Base-by-base conservation (phyloP, 179 eudicot genomes). In the Camellia oleifera region DNA sequence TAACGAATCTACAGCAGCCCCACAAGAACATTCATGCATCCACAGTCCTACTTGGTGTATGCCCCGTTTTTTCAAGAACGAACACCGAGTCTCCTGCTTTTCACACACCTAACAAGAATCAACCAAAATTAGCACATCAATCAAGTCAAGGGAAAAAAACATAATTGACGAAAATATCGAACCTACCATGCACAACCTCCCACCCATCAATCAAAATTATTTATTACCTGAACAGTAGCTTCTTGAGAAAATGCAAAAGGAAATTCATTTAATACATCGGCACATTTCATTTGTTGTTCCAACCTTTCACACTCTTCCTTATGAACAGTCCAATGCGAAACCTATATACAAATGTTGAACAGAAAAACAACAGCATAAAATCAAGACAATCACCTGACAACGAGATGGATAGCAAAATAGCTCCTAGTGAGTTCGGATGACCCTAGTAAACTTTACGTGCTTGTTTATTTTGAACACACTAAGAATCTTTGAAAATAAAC, bases 281-380 rank as follows among this genome's bases (percentile, higher is more conserved):
- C 89, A 67, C 48, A 71, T 79, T 81, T 71, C 93, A 94, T 88
- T 76, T 95, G 97, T 78, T 88, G 82, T 82, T 85, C 84, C 69
- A 95, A 82, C 77, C 99, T 95, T 79, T 86, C 91, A 73, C 99
- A 95, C 83, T 95, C 98, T 84, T 87, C 83, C 86, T 85, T 88
- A 83, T 95, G 98, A 78, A 84, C 89, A 84, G 82, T 87, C 93
- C 95, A 85, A 78, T 95, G 99, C 4, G 89, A 87, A 82, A 87
- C 86, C 98, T 95, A 85, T 11, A 44, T 44, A 77, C 3, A 40
- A 62, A 53, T 54, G 26, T 44, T 8, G 17, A 70, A 40, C 46
- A 78, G 8, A 77, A 57, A 69, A 2, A 67, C 46, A 70, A 46
- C 1, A 69, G 32, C 32, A 45, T 69, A 69, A 69, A n/a, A 45